These are phyloP conservation scores for Thuja plicata DNA, from an alignment of 83 land plant species.

Conservation along the genomic window DNA sequence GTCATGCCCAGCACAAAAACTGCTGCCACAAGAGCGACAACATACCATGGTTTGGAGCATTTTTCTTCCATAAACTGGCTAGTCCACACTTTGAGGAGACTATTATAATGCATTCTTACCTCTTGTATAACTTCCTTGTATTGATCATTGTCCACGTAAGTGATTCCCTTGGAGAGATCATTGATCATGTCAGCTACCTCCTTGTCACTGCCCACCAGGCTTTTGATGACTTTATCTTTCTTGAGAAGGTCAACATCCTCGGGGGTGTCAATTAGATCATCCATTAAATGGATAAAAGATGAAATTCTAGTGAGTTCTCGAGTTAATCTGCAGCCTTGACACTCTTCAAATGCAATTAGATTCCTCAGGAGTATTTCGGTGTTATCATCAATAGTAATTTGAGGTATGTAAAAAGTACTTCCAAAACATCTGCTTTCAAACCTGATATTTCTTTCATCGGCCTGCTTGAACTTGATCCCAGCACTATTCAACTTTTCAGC, in stretches of 20 bases:
- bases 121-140: background rate
- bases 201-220: no score
- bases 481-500: no score
- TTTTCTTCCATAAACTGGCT: background rate
- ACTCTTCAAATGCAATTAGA: no score
- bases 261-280: constrained; percentile 20
- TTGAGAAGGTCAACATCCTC: constrained; percentile 24
- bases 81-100: no score
- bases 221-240: background rate
- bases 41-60: background rate
- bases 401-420: no score
- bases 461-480: no score
- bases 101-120: no score
- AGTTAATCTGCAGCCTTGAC: constrained; percentile 19
- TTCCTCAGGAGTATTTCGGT: no score
- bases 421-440: no score
- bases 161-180: background rate
- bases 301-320: constrained; percentile 12
- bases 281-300: constrained; percentile 21
- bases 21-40: no score
- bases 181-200: constrained; percentile 22
- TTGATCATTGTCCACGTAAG: background rate
- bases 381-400: no score
- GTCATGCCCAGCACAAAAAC: background rate
- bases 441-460: no score